Evolutionary conservation across 768 basidiomycete genomes (phyloP).

Genomic region (Thelephora ganbajun): DNA sequence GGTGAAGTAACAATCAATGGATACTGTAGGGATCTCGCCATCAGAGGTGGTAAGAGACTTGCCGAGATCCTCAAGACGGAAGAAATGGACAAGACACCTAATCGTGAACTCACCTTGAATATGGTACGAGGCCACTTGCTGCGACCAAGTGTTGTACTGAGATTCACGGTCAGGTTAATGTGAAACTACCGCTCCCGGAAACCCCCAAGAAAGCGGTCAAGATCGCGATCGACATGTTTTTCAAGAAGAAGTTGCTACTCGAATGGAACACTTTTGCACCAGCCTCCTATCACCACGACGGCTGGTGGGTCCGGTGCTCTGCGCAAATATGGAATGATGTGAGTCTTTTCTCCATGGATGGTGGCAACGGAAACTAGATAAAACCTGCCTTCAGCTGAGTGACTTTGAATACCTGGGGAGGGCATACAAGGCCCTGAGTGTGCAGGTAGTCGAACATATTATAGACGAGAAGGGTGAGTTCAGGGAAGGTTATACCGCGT

Average conservation of each 20-base stretch:
- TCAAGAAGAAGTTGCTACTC: constrained; percentile 14
- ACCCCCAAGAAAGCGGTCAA: constrained; percentile 5
- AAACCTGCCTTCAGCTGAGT: neutral
- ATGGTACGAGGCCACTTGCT: constrained; percentile 37
- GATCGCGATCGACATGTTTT: constrained; percentile 3
- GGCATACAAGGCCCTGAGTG: neutral
- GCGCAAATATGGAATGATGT: constrained; percentile 26
- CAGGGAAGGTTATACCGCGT: neutral
- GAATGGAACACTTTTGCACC: constrained; percentile 18
- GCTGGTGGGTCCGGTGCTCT: constrained; percentile 22
- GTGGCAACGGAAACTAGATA: neutral
- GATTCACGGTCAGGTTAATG: constrained; percentile 20
- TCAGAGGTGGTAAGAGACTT: constrained; percentile 47
- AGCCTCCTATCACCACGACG: constrained; percentile 17
- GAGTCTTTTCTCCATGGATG: neutral
- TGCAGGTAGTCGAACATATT: neutral
- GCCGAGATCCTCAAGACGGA: constrained; percentile 46
- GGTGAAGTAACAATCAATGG: constrained; percentile 59
- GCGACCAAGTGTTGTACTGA: neutral
- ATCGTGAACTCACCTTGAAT: constrained; percentile 42
- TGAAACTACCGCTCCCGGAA: constrained; percentile 25
- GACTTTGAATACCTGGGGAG: neutral
- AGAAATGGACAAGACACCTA: constrained; percentile 42
- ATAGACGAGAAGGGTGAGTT: neutral
- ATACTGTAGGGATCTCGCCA: constrained; percentile 58